Evolutionary conservation across 139 green algal species (phyloP).

Genomic region (Chlamydomonas incerta): DNA sequence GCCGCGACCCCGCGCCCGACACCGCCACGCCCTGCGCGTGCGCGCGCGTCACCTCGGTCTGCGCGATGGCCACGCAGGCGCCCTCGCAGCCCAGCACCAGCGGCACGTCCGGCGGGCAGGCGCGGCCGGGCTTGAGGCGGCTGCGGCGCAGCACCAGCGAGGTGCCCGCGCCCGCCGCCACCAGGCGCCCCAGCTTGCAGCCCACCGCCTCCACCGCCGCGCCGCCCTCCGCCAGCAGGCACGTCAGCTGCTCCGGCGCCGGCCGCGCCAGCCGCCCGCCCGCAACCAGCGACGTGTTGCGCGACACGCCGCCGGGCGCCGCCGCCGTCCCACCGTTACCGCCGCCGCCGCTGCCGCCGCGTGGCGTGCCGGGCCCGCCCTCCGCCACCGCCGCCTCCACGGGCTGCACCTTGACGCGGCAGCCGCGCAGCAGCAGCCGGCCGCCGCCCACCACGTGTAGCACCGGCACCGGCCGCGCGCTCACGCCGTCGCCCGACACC

Average conservation of each 20-base stretch:
- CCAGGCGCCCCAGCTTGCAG: conserved; percentile 18
- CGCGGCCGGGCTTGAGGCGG: not conserved
- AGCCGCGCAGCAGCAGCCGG: conserved; percentile 9
- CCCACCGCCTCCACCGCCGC: conserved; percentile 9
- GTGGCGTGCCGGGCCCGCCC: not conserved
- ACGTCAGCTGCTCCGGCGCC: not conserved
- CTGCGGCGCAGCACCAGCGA: not conserved
- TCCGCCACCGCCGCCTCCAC: no score
- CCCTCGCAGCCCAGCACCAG: not conserved
- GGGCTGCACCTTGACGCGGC: not conserved
- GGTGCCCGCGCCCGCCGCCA: not conserved
- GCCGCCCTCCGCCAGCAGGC: conserved; percentile 7
- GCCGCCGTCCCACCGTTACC: not conserved
- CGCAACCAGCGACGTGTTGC: no score
- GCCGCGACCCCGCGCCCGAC: not conserved
- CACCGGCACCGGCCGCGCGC: not conserved
- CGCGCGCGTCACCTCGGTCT: not conserved
- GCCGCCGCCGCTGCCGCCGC: no score
- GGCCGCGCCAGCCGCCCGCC: not conserved
- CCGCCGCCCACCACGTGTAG: not conserved
- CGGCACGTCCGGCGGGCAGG: not conserved
- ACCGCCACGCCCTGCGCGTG: not conserved
- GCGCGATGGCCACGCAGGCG: not conserved
- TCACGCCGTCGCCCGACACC: not conserved
- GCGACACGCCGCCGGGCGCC: not conserved